These are phyloP conservation scores for Tetracladium marchalianum DNA, from an alignment of 495 filamentous ascomycete species.

Conservation along the genomic window DNA sequence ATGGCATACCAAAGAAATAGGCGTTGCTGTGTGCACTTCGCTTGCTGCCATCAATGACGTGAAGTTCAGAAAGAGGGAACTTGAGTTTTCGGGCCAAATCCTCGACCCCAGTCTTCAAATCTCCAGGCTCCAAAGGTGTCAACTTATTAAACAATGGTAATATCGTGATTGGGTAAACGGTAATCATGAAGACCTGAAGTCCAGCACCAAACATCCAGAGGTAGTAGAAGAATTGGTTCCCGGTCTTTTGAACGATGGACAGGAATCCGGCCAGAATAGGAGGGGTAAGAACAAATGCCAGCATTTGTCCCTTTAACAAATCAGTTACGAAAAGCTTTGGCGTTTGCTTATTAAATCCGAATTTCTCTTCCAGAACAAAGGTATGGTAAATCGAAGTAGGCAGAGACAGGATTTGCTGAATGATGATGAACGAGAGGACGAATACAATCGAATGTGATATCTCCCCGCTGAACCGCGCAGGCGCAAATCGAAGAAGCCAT, in stretches of 20 bases:
- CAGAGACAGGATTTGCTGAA: slow-evolving; percentile 65
- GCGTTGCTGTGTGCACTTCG: slow-evolving; percentile 95
- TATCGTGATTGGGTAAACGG: slow-evolving; percentile 90
- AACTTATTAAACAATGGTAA: slow-evolving; percentile 97
- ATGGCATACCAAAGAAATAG: slow-evolving; percentile 95
- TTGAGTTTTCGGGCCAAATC: slow-evolving; percentile 72
- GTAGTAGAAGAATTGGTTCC: slow-evolving; percentile 91
- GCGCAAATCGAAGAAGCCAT: slow-evolving; percentile 61
- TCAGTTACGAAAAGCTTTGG: slow-evolving; percentile 80
- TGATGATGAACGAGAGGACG: slow-evolving; percentile 74
- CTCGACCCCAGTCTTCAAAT: slow-evolving; percentile 82
- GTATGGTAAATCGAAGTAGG: slow-evolving; percentile 84
- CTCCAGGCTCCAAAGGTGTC: slow-evolving; percentile 77
- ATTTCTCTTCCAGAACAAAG: slow-evolving; percentile 93
- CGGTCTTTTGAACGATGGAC: slow-evolving; percentile 83
- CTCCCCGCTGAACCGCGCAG: slow-evolving; percentile 74
- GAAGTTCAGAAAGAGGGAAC: slow-evolving; percentile 82
- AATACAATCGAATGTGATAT: slow-evolving; percentile 91
- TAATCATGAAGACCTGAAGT: slow-evolving; percentile 87
- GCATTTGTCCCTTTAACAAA: slow-evolving; percentile 80
- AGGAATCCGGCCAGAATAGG: slow-evolving; percentile 87
- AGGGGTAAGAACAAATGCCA: slow-evolving; percentile 66
- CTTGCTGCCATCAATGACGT: slow-evolving; percentile 97
- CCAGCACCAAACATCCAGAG: slow-evolving; percentile 86
- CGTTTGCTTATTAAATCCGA: slow-evolving; percentile 98